Conservation (phyloP, 2,329 filamentous ascomycete species). For the Curvularia lunata region DNA sequence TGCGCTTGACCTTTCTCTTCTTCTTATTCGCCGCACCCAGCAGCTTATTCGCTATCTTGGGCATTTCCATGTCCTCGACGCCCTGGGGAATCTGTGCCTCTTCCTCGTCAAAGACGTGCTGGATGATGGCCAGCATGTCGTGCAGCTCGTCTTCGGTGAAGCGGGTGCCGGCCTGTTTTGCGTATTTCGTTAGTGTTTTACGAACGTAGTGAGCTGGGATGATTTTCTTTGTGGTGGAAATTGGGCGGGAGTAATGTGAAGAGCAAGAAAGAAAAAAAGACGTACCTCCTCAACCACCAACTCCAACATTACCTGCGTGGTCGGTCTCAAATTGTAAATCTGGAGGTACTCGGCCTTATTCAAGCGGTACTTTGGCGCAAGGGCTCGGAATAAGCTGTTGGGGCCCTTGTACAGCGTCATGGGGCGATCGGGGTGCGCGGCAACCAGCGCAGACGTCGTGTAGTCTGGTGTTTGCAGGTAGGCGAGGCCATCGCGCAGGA, state of each 20-base stretch:
- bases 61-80: conserved; percentile 35
- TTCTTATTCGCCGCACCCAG: conserved; percentile 37
- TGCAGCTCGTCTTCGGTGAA: conserved; percentile 40
- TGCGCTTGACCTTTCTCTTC: conserved; percentile 27
- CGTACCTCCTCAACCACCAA: conserved; percentile 47
- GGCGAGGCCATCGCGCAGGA: conserved; percentile 66
- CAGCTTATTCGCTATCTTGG: conserved; percentile 39
- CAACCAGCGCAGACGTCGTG: conserved; percentile 23
- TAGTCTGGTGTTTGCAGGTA: conserved; percentile 51
- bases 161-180: conserved; percentile 31
- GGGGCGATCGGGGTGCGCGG: conserved; percentile 32
- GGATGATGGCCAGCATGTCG: conserved; percentile 38
- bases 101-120: conserved; percentile 41
- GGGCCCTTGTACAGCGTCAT: conserved; percentile 46
- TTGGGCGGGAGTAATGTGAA: background rate
- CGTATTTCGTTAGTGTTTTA: background rate
- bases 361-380: conserved; percentile 40
- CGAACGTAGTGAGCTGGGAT: too few relatives aligned
- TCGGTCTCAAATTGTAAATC: conserved; percentile 46
- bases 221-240: background rate
- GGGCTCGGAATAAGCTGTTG: conserved; percentile 38
- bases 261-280: background rate
- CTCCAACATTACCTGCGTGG: conserved; percentile 40
- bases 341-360: conserved; percentile 50
- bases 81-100: conserved; percentile 37